Evolutionary conservation across 495 filamentous ascomycete species (phyloP), one percentile per base, ranked within the genome.

Genomic region (Tetracladium setigerum): DNA sequence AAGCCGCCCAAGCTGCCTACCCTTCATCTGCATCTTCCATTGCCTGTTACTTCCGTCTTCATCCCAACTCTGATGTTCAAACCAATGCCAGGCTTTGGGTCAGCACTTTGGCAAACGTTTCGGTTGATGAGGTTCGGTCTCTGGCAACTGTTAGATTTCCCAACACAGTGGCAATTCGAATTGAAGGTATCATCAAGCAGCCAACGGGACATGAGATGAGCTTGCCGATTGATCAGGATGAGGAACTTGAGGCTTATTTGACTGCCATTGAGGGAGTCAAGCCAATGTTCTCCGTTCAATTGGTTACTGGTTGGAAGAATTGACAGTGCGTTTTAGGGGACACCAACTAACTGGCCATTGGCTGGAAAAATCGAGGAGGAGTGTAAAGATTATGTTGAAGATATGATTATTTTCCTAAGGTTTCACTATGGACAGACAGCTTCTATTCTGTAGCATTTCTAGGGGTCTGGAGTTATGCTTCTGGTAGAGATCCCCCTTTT

Each of bases 221-320:
- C 5, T 70, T 82, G 57, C 58, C 65, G 24, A 79, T 90, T 55
- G 79, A 81, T 44, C 71, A 79, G 27, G 83, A 88, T 56, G 77
- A 77, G 37, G 83, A 89, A 63, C 54, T 90, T 42, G 76, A 76
- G 46, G 80, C 77, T 2, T 90, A 86, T 64, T 56, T 90, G 50
- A 65, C 65, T 35, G 79, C 84, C 61, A 70, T 82, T 4, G 62
- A 71, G 46, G 81, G 71, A 7, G 71, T 75, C 48, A 86, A 85
- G 62, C 77, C 80, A 3, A 80, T 71, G 9, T 85, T 90, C 62
- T 61, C 71, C n/a, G 76, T 86, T 10, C 58, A 63, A 31, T 43
- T 61, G 10, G 47, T 61, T 11, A n/a, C 30, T 40, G 51, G 40
- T 11, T 61, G 57, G 60, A 61, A 60, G 46, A 53, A 30, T 16